phyloP scores from a whole-genome alignment of 75 land plant species.

The Larix kaempferi region DNA sequence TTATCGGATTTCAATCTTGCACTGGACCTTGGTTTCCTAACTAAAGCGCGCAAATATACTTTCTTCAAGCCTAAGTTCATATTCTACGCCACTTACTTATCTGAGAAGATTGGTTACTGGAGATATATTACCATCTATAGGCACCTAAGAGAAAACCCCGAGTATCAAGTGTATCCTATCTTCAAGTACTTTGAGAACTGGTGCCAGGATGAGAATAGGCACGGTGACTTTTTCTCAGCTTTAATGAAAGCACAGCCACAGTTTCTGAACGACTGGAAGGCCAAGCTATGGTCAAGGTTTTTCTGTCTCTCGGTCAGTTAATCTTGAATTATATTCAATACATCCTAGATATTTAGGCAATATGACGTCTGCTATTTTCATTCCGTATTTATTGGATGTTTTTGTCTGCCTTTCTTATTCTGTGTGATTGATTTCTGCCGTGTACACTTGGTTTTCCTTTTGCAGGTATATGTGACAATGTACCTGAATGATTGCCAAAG shows the following conservation, averaged over 20 bases:
- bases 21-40: constrained; percentile 91
- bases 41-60: constrained; percentile 96
- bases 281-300: constrained; percentile 95
- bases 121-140: constrained; percentile 96
- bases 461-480: constrained; percentile 98
- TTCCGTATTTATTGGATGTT: background rate
- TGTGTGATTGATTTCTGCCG: background rate
- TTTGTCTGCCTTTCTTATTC: background rate
- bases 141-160: constrained; percentile 84
- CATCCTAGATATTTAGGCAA: background rate
- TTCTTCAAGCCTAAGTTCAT: constrained; percentile 99
- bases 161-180: constrained; percentile 92
- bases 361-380: background rate
- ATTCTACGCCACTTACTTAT: constrained; percentile 94
- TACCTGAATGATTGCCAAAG: constrained; percentile 94
- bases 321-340: background rate
- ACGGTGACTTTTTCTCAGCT: constrained; percentile 99
- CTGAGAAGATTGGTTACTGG: constrained; percentile 99
- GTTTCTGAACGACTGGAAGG: constrained; percentile 98
- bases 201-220: constrained; percentile 99
- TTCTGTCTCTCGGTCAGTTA: constrained; percentile 91
- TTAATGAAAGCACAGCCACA: constrained; percentile 97
- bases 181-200: constrained; percentile 99
- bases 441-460: constrained; percentile 3
- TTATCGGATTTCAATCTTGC: constrained; percentile 94